Percentiles rank a stretch among this genome's conserved stretches.
These are phyloP conservation scores for Fusarium verticillioides DNA, from an alignment of 2,329 filamentous ascomycete genomes.

Conservation along the genomic window DNA sequence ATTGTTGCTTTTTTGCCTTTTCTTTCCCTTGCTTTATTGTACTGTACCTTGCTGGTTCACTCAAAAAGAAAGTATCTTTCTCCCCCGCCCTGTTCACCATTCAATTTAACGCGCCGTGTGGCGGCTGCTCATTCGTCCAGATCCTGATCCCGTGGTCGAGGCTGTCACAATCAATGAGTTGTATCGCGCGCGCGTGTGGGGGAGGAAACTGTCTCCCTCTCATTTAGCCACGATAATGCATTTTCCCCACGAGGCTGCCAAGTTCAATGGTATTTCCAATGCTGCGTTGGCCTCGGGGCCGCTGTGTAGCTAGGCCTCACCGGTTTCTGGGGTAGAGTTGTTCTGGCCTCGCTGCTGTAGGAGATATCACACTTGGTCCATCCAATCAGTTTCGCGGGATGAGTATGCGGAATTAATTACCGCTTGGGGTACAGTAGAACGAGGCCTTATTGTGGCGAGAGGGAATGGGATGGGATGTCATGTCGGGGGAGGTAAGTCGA, in stretches of 20 bases:
- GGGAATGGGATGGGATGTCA: neutral
- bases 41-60: neutral
- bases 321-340: constrained; percentile 18
- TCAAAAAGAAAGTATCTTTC: constrained; percentile 1
- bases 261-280: neutral
- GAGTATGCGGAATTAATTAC: constrained; percentile 2
- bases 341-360: constrained; percentile 19
- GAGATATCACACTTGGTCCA: constrained; percentile 22
- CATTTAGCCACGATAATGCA: constrained; percentile 28
- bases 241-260: constrained; percentile 23
- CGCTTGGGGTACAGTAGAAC: neutral
- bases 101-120: constrained; percentile 39
- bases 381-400: constrained; percentile 18
- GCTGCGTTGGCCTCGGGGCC: neutral
- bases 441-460: constrained; percentile 15
- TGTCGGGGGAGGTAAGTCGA: neutral
- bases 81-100: neutral
- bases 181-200: constrained; percentile 10
- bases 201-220: constrained; percentile 13
- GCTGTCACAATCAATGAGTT: constrained; percentile 19
- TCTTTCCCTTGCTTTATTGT: neutral
- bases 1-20: constrained; percentile 17
- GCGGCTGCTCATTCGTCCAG: constrained; percentile 40
- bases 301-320: constrained; percentile 15
- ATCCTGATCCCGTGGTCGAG: constrained; percentile 14